phyloP scores from a whole-genome alignment of 2,329 filamentous ascomycete genomes.

The Pseudodiploospora longispora region DNA sequence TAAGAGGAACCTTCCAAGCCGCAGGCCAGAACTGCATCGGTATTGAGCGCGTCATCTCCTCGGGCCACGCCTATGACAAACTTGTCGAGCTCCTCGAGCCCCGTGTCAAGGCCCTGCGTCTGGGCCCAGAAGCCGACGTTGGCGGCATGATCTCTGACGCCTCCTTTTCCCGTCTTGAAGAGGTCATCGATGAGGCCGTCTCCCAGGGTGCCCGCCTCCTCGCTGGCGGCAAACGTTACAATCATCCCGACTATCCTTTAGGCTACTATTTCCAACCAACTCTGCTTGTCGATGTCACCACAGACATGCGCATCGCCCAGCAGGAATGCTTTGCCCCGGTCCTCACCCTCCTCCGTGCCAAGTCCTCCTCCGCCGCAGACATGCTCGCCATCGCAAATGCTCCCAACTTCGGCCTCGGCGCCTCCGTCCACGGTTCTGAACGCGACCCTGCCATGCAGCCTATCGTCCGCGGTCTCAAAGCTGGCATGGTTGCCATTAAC shows the following conservation, averaged over 20 bases:
- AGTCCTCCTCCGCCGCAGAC: constrained; percentile 47
- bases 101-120: constrained; percentile 63
- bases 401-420: constrained; percentile 77
- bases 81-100: constrained; percentile 65
- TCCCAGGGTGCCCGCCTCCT: constrained; percentile 70
- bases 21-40: constrained; percentile 97
- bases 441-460: constrained; percentile 49
- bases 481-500: constrained; percentile 91
- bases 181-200: constrained; percentile 70
- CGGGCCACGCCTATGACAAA: constrained; percentile 65
- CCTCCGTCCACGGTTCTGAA: constrained; percentile 74
- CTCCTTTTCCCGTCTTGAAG: constrained; percentile 68
- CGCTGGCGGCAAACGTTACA: constrained; percentile 64
- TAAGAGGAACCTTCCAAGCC: constrained; percentile 90
- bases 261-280: constrained; percentile 94
- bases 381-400: constrained; percentile 76
- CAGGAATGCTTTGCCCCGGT: constrained; percentile 91
- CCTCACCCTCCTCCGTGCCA: constrained; percentile 73
- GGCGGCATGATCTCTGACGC: constrained; percentile 82
- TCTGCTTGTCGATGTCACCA: constrained; percentile 80
- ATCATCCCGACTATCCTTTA: constrained; percentile 63
- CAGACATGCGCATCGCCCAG: constrained; percentile 77
- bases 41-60: constrained; percentile 83
- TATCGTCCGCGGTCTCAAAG: constrained; percentile 61
- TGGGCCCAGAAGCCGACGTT: constrained; percentile 73